Conservation (phyloP, 1,284 basidiomycete species). For the Fomitiporia mediterranea region DNA sequence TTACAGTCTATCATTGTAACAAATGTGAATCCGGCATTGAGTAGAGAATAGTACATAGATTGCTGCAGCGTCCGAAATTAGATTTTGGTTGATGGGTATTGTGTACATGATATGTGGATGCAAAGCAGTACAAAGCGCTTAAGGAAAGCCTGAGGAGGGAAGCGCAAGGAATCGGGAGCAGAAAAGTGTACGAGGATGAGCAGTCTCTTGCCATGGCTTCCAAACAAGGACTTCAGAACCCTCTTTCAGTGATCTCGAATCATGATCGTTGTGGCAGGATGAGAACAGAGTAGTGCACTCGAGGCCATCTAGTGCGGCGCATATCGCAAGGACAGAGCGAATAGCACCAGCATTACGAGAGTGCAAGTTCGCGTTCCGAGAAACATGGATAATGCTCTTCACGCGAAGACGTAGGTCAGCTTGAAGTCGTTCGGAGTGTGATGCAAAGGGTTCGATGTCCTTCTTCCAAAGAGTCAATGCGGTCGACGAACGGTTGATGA, state of each 20-base stretch:
- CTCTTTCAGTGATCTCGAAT: slow-evolving; percentile 21
- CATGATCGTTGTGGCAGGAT: slow-evolving; percentile 23
- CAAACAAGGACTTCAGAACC: slow-evolving; percentile 29
- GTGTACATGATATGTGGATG: too few species aligned
- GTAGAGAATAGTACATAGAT: too few species aligned
- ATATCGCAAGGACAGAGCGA: slow-evolving; percentile 9
- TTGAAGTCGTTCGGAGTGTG: slow-evolving; percentile 13
- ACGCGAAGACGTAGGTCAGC: slow-evolving; percentile 35
- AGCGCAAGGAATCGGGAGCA: slow-evolving; percentile 8
- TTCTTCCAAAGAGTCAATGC: slow-evolving; percentile 46
- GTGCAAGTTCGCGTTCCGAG: slow-evolving; percentile 2
- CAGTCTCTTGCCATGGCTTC: slow-evolving; percentile 31
- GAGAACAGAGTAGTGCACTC: slow-evolving; percentile 31
- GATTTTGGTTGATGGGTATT: too few species aligned
- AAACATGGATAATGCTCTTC: slow-evolving; percentile 31
- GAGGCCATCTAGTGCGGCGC: slow-evolving; percentile 19
- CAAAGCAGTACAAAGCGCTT: too few species aligned
- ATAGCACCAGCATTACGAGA: slow-evolving; percentile 5
- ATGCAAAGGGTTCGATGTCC: slow-evolving; percentile 33
- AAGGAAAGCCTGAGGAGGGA: background rate
- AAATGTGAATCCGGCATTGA: too few species aligned
- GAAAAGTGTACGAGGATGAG: slow-evolving; percentile 2
- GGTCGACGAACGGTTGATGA: slow-evolving; percentile 38
- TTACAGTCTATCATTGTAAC: too few species aligned
- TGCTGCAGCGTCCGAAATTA: too few species aligned